These are phyloP conservation scores for Stephanodiscus minutulus DNA, from an alignment of 108 stramenopile genomes.

Conservation along the genomic window DNA sequence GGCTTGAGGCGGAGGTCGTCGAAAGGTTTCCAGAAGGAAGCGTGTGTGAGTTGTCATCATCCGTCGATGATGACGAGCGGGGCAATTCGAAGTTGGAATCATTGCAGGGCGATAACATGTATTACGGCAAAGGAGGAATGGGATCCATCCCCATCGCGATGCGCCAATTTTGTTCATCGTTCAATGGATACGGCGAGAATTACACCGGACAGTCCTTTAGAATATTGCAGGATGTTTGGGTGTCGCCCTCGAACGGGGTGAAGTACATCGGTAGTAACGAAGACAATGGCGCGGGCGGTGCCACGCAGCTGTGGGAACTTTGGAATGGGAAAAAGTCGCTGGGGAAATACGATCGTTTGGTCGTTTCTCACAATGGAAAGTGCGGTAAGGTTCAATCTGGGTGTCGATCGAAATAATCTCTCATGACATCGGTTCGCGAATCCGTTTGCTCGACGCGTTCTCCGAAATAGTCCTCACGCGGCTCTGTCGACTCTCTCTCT, in stretches of 20 bases:
- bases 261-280: slow-evolving; percentile 41
- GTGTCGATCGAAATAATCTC: background rate
- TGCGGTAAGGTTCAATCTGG: slow-evolving; percentile 42
- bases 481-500: no score
- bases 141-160: slow-evolving; percentile 55
- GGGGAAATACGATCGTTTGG: slow-evolving; percentile 68
- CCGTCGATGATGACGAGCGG: background rate
- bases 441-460: no score
- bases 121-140: slow-evolving; percentile 68
- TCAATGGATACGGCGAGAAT: slow-evolving; percentile 16
- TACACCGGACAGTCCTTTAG: slow-evolving; percentile 18
- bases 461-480: no score
- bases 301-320: slow-evolving; percentile 55
- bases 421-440: no score
- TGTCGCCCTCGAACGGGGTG: slow-evolving; percentile 80
- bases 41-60: slow-evolving; percentile 43
- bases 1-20: slow-evolving; percentile 59
- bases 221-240: slow-evolving; percentile 82
- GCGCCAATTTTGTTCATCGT: slow-evolving; percentile 29
- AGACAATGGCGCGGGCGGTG: background rate
- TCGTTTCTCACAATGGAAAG: slow-evolving; percentile 91
- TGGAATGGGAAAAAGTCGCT: slow-evolving; percentile 54
- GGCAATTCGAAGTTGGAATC: slow-evolving; percentile 7
- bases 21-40: slow-evolving; percentile 47
- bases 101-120: slow-evolving; percentile 47